Conservation (phyloP, 768 basidiomycete species). For the Leccinum subtestaceum region DNA sequence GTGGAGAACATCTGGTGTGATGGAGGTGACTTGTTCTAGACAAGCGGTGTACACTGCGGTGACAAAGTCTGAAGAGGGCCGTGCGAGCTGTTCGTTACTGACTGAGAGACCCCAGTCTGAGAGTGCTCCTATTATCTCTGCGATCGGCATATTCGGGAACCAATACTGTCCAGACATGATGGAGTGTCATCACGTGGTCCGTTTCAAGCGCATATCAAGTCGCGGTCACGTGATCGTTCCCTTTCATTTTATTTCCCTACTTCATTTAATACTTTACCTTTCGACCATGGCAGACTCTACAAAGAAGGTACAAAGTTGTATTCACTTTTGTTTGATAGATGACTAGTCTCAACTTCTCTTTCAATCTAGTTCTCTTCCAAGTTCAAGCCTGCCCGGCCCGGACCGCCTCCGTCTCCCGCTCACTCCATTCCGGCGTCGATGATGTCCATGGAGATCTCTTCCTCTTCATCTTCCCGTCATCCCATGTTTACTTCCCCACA, state of each 20-base stretch:
- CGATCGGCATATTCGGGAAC: constrained; percentile 64
- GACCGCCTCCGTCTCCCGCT: neutral
- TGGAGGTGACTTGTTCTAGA: constrained; percentile 66
- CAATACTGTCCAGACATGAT: constrained; percentile 40
- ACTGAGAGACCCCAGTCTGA: constrained; percentile 67
- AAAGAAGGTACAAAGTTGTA: neutral
- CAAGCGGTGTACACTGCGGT: constrained; percentile 67
- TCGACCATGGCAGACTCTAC: neutral
- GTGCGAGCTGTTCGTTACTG: constrained; percentile 62
- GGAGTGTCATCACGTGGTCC: neutral
- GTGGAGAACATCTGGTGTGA: constrained; percentile 56
- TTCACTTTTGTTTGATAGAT: neutral
- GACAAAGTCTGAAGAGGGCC: constrained; percentile 70
- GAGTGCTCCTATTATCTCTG: constrained; percentile 65
- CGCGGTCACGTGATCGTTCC: constrained; percentile 30
- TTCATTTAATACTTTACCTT: neutral
- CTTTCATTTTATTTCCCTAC: neutral
- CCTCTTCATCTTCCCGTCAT: constrained; percentile 1
- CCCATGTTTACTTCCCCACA: constrained; percentile 11
- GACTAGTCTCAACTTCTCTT: neutral
- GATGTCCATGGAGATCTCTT: constrained; percentile 24
- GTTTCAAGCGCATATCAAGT: neutral
- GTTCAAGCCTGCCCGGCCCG: constrained; percentile 43
- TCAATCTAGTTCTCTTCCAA: constrained; percentile 29
- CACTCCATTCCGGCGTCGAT: constrained; percentile 25